Evolutionary conservation across 106 monocot species (phyloP).

Genomic region (Narthecium ossifragum): DNA sequence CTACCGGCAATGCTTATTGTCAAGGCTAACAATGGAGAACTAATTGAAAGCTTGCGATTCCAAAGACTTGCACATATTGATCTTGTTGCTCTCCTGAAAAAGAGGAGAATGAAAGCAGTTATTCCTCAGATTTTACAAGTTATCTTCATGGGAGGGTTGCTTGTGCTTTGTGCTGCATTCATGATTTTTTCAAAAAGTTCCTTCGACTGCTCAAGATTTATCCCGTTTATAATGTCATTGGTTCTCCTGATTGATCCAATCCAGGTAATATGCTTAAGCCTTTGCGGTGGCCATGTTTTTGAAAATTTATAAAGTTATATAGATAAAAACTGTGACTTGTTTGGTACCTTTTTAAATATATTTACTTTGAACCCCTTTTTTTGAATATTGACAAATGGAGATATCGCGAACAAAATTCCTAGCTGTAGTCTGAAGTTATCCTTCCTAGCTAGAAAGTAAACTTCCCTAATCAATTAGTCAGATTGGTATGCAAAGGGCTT

Average conservation of each 20-base stretch:
- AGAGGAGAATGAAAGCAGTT: conserved; percentile 75
- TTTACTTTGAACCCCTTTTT: not conserved
- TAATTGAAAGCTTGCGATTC: conserved; percentile 51
- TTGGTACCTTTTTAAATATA: not conserved
- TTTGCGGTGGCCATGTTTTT: no score
- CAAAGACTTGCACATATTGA: conserved; percentile 52
- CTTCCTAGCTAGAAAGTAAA: no score
- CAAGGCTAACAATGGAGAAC: conserved; percentile 70
- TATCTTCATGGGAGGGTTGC: conserved; percentile 47
- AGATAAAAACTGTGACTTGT: no score
- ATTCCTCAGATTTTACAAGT: conserved; percentile 63
- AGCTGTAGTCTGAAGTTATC: no score
- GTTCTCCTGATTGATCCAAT: conserved; percentile 63
- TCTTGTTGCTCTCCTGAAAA: conserved; percentile 30
- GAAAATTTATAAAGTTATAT: no score
- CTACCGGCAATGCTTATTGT: conserved; percentile 73
- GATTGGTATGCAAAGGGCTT: no score
- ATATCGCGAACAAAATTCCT: no score
- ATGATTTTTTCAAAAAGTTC: conserved; percentile 33
- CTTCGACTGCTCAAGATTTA: conserved; percentile 33
- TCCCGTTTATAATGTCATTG: conserved; percentile 68
- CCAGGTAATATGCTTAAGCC: no score
- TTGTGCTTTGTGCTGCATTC: conserved; percentile 44
- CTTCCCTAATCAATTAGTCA: no score
- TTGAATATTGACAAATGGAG: not conserved